Conservation (phyloP, 441 rosid genomes). For the Pelargonium hybrid region DNA sequence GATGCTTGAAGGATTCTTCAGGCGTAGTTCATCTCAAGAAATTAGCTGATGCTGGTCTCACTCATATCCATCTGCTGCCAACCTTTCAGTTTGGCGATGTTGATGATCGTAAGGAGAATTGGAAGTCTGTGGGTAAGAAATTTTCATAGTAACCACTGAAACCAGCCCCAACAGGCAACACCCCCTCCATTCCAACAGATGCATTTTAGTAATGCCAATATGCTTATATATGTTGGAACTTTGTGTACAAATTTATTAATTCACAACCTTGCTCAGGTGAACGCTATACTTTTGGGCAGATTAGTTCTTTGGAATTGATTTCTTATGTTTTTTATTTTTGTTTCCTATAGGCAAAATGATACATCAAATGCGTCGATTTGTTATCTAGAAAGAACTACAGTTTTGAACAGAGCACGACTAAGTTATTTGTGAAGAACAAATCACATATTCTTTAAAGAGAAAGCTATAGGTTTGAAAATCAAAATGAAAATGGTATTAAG, state of each 20-base stretch:
- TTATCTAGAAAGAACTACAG: background rate
- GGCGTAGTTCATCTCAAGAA: conserved; percentile 68
- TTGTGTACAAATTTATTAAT: background rate
- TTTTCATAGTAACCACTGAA: background rate
- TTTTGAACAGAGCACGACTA: background rate
- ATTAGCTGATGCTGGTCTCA: conserved; percentile 76
- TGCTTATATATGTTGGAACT: background rate
- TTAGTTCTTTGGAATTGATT: background rate
- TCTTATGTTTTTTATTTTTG: background rate
- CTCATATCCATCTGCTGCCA: conserved; percentile 87
- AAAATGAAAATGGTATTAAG: background rate
- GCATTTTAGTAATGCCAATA: background rate
- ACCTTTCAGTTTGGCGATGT: conserved; percentile 82
- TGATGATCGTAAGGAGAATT: conserved; percentile 70
- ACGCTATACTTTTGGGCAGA: background rate
- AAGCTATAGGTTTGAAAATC: background rate
- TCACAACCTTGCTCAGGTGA: background rate
- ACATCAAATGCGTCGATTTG: background rate
- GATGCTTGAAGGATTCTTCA: conserved; percentile 59
- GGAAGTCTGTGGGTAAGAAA: conserved; percentile 69
- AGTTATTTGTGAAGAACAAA: background rate
- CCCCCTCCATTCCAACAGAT: background rate
- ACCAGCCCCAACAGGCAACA: background rate
- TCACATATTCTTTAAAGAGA: background rate
- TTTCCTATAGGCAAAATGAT: background rate